A percentile compares a stretch with the other conserved stretches of the same genome.
Conservation (phyloP, 257 asterid species). For the Thymus mandschuricus region DNA sequence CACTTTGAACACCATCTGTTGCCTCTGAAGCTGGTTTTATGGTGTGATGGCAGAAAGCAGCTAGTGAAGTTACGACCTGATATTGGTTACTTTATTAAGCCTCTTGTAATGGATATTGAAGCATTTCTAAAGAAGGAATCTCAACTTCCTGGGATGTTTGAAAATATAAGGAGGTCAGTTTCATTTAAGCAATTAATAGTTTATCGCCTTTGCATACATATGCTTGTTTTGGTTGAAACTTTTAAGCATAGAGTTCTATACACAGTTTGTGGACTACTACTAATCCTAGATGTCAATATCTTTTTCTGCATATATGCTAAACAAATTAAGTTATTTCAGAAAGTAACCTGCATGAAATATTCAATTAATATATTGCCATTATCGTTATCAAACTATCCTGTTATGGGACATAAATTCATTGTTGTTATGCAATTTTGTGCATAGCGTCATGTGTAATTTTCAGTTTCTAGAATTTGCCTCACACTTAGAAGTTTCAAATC, state of each 20-base stretch:
- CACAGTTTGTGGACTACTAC: neutral
- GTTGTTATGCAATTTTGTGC: neutral
- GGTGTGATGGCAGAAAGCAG: conserved; percentile 62
- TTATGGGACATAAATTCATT: neutral
- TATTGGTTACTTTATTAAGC: conserved; percentile 91
- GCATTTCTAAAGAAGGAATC: conserved; percentile 70
- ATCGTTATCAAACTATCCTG: neutral
- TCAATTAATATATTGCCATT: neutral
- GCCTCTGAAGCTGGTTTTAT: conserved; percentile 82
- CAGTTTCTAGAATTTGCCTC: conserved; percentile 13
- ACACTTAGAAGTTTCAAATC: neutral
- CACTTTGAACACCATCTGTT: conserved; percentile 89
- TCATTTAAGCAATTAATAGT: conserved; percentile 19
- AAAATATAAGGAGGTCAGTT: conserved; percentile 78
- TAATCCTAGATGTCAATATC: conserved; percentile 1
- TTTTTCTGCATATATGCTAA: conserved; percentile 16
- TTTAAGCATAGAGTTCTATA: conserved; percentile 1
- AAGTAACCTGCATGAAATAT: neutral
- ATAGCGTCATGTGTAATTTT: neutral
- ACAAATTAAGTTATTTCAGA: neutral
- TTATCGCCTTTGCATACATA: conserved; percentile 6
- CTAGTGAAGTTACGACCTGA: conserved; percentile 86
- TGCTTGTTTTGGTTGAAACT: conserved; percentile 9
- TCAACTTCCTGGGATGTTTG: conserved; percentile 94
- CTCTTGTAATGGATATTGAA: conserved; percentile 75